These are phyloP conservation scores for Lodderomyces orthopsilosis DNA, from an alignment of 1,139 yeast genomes.

Conservation along the genomic window DNA sequence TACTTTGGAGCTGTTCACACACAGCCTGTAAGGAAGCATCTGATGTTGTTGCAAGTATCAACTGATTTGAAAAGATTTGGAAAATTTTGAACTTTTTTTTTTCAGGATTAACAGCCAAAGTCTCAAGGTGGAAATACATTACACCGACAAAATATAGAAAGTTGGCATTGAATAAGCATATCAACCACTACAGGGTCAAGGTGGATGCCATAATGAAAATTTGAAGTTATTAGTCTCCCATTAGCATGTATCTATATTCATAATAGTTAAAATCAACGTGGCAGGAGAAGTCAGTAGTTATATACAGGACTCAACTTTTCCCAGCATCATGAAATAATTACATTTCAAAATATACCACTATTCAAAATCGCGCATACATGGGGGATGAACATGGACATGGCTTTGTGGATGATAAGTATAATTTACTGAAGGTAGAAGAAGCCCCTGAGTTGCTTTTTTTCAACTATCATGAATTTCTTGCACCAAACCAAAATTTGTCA, in stretches of 20 bases:
- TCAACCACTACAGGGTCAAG: not conserved
- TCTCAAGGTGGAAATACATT: no score
- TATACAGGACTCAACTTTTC: not conserved
- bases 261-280: no score
- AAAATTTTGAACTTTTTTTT: not conserved
- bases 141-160: no score
- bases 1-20: not conserved
- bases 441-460: conserved; percentile 38
- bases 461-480: conserved; percentile 63
- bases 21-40: conserved; percentile 2
- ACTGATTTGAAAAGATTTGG: not conserved
- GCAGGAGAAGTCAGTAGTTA: no score
- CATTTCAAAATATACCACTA: not conserved
- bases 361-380: not conserved
- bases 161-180: not conserved
- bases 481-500: conserved; percentile 19
- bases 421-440: not conserved
- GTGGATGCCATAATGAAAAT: conserved; percentile 23
- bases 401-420: not conserved
- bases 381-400: not conserved
- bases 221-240: no score
- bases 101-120: no score
- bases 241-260: no score
- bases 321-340: not conserved
- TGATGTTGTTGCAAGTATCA: not conserved